These are phyloP conservation scores for Emmonsiellopsis sp. DNA, from an alignment of 2,329 filamentous ascomycete genomes.

Conservation along the genomic window DNA sequence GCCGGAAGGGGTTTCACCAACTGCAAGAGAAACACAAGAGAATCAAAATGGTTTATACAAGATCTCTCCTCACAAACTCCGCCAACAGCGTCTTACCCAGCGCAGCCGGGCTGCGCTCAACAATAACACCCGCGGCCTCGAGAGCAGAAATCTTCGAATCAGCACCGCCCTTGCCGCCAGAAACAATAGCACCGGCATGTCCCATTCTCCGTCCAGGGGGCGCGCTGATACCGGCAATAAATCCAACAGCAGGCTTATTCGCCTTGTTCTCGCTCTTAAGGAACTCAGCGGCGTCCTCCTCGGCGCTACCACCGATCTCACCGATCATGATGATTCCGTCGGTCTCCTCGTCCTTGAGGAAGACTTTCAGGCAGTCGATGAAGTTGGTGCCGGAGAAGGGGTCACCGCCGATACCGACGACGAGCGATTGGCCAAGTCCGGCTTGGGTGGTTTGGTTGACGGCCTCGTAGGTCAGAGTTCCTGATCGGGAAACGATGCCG, in stretches of 20 bases:
- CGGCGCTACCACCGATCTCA: slow-evolving; percentile 93
- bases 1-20: background rate
- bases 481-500: slow-evolving; percentile 95
- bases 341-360: slow-evolving; percentile 90
- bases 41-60: slow-evolving; percentile 53
- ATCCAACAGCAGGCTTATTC: slow-evolving; percentile 94
- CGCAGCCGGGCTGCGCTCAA: slow-evolving; percentile 85
- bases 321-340: slow-evolving; percentile 99
- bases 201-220: slow-evolving; percentile 96
- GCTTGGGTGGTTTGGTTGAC: slow-evolving; percentile 99
- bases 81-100: slow-evolving; percentile 90
- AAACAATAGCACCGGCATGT: slow-evolving; percentile 96
- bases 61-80: slow-evolving; percentile 91
- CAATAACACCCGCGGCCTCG: slow-evolving; percentile 85
- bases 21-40: background rate
- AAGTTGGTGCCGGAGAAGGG: slow-evolving; percentile 99
- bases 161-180: slow-evolving; percentile 93
- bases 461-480: slow-evolving; percentile 97
- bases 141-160: slow-evolving; percentile 97
- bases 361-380: slow-evolving; percentile 97
- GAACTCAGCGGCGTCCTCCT: slow-evolving; percentile 98
- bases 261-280: slow-evolving; percentile 82
- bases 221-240: slow-evolving; percentile 97
- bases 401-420: slow-evolving; percentile 96
- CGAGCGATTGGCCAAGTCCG: slow-evolving; percentile 93